Evolutionary conservation across 225 moss, liverwort and hornwort genomes (phyloP), one percentile per base, ranked within the genome.

Genomic region (Antitrichia curtipendula): DNA sequence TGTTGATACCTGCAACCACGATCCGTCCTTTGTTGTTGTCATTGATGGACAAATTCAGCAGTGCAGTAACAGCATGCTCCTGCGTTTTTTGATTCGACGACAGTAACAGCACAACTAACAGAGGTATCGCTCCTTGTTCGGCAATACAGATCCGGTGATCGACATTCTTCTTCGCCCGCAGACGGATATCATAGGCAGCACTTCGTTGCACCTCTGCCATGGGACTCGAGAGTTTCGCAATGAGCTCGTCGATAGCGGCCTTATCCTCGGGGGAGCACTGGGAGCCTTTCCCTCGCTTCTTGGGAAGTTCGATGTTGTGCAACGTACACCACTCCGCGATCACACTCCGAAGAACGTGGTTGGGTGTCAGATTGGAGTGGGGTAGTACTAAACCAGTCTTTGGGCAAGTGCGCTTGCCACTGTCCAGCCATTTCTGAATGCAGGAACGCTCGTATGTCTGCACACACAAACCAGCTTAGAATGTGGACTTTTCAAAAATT

Each of bases 71-170:
- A 32, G 95, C 96, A 70, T 97, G 96, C 82, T 98, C 96, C 88
- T 96, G 97, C 8, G 95, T 97, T 90, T 90, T 93, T 58, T 81
- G 82, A 87, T 95, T 95, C 32, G 82, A 78, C 11, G 95, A 95
- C 17, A 78, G 85, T 50, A 98, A 54, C n/a, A 97, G 85, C 27
- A 81, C 84, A 25, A 98, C 96, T 16, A 98, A 85, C 27, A 95
- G 89, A 47, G 96, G 98, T 5, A 98, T 98, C 15, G 97, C 96
- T 38, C 96, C 96, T 65, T 96, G 96, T 19, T 96, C 91, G 9
- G 96, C 98, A n/a, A 98, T 96, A 82, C 94, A 96, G 27, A 95
- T 94, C 65, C 96, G 91, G 81, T 98, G 96, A 58, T 96, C 96
- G 49, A 93, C 93, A 61, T 94, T 96, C 84, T 94, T 89, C 83